A percentile compares a stretch with the other conserved stretches of the same genome.
Evolutionary conservation across 805 yeast species (phyloP).

Genomic region (Candida succiphila): DNA sequence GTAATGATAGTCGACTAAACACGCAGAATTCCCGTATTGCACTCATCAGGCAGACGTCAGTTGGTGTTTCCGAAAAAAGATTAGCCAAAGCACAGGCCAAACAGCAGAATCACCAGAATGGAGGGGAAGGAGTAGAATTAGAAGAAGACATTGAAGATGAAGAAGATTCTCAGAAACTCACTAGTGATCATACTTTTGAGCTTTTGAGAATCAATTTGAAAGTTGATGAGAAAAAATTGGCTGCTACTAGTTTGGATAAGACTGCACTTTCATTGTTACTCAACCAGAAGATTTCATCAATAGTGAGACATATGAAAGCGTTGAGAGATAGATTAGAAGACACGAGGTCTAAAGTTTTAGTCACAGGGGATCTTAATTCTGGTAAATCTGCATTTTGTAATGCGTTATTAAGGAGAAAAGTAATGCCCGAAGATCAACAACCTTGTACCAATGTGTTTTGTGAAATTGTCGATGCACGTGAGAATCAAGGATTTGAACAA

Average conservation of each 20-base stretch:
- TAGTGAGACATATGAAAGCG: conserved; percentile 56
- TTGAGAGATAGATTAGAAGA: conserved; percentile 81
- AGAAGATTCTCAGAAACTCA: neutral
- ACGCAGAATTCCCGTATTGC: conserved; percentile 45
- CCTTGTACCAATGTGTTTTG: conserved; percentile 96
- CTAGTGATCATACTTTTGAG: conserved; percentile 37
- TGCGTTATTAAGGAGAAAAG: conserved; percentile 64
- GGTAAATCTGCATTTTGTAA: conserved; percentile 96
- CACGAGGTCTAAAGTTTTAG: conserved; percentile 85
- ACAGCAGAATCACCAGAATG: conserved; percentile 4
- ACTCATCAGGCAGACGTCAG: conserved; percentile 32
- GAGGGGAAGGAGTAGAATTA: neutral
- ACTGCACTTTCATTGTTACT: conserved; percentile 59
- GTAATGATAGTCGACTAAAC: conserved; percentile 28
- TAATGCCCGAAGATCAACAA: conserved; percentile 93
- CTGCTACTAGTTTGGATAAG: conserved; percentile 53
- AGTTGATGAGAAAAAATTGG: conserved; percentile 36
- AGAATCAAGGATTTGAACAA: conserved; percentile 70
- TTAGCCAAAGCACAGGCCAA: conserved; percentile 8
- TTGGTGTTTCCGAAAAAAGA: conserved; percentile 5
- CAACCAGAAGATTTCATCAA: conserved; percentile 56
- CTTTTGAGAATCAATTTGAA: conserved; percentile 56
- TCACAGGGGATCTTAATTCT: conserved; percentile 94
- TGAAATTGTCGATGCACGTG: conserved; percentile 80
- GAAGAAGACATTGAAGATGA: conserved; percentile 3